Conservation (phyloP, 768 basidiomycete genomes). For the Paxillus involutus region DNA sequence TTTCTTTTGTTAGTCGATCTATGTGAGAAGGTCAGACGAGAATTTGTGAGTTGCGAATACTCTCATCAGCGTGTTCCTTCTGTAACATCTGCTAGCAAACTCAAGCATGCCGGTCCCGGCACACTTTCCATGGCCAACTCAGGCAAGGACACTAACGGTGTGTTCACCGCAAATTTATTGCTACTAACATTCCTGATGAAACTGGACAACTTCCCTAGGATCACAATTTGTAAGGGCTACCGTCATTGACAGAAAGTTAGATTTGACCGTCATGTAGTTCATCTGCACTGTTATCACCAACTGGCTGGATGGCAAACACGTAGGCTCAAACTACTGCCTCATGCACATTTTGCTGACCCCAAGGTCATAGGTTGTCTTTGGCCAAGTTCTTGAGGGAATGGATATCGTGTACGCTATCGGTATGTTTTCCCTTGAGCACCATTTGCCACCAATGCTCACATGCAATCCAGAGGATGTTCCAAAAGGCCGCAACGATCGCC, state of each 20-base stretch:
- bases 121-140: conserved; percentile 94
- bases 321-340: conserved; percentile 31
- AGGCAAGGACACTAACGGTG: conserved; percentile 90
- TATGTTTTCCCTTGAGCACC: conserved; percentile 31
- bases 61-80: too few relatives aligned
- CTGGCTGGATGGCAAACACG: conserved; percentile 92
- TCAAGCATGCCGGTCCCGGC: conserved; percentile 88
- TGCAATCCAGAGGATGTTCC: conserved; percentile 65
- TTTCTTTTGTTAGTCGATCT: too few relatives aligned
- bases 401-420: conserved; percentile 79
- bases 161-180: conserved; percentile 3
- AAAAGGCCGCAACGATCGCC: conserved; percentile 72
- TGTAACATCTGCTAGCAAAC: too few relatives aligned
- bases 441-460: conserved; percentile 8
- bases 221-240: conserved; percentile 77
- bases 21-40: too few relatives aligned
- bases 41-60: too few relatives aligned
- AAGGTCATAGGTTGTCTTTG: conserved; percentile 78
- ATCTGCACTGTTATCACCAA: conserved; percentile 85
- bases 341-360: conserved; percentile 1
- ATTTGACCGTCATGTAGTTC: conserved; percentile 54
- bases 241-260: background rate
- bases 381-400: conserved; percentile 90
- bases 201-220: conserved; percentile 40
- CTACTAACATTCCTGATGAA: background rate